Evolutionary conservation across 306 rosid species (phyloP).

Genomic region (Castanea mollissima): DNA sequence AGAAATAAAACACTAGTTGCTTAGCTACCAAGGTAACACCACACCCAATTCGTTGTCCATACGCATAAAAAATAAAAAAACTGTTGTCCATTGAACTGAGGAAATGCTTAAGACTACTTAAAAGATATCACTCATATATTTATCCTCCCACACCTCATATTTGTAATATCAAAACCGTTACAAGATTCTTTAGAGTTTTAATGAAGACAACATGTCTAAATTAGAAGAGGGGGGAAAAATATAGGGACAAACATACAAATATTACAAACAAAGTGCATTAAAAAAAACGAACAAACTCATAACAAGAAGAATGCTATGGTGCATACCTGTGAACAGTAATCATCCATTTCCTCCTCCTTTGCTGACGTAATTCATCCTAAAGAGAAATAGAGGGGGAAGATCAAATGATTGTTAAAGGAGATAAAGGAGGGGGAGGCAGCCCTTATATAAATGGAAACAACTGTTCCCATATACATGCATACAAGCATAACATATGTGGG

Average conservation of each 20-base stretch:
- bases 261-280: not conserved
- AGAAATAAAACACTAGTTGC: not conserved
- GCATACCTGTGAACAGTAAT: constrained; percentile 86
- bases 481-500: not conserved
- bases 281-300: constrained; percentile 11
- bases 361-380: constrained; percentile 87
- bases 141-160: not conserved
- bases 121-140: not conserved
- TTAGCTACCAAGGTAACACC: not conserved
- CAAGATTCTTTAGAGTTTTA: not conserved
- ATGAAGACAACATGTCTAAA: not conserved
- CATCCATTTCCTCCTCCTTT: constrained; percentile 96
- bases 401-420: not conserved
- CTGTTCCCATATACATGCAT: not conserved
- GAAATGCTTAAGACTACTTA: not conserved
- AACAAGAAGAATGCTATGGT: constrained; percentile 12
- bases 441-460: not conserved
- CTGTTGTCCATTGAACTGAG: not conserved
- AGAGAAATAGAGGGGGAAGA: constrained; percentile 13
- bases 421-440: not conserved
- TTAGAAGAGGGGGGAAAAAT: not conserved
- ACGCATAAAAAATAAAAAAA: no score
- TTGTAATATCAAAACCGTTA: not conserved
- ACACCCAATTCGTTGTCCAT: not conserved
- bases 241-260: not conserved